phyloP scores from a whole-genome alignment of 2,329 filamentous ascomycete species.

The Sclerotinia minor region DNA sequence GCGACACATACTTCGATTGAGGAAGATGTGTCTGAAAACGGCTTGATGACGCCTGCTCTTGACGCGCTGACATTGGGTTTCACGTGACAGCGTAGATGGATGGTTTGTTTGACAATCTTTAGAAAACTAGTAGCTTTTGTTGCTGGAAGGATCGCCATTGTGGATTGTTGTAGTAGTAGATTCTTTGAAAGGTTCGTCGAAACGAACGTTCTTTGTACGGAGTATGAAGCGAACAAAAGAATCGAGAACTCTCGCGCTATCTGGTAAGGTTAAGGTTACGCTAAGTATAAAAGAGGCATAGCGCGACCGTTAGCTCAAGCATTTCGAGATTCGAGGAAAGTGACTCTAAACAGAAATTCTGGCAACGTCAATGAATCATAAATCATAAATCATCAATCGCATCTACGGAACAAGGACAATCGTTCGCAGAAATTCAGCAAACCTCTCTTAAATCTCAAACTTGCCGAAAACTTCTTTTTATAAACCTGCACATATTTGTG shows the following conservation, averaged over 20 bases:
- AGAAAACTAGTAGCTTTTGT: background rate
- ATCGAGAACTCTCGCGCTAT: background rate
- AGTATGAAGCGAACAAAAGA: background rate
- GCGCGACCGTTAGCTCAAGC: background rate
- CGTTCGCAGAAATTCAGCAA: too few relatives aligned
- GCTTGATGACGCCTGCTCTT: constrained; percentile 56
- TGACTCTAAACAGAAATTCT: background rate
- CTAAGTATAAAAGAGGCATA: constrained; percentile 7
- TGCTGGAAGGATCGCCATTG: background rate
- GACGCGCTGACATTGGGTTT: constrained; percentile 64
- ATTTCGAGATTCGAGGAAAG: constrained; percentile 17
- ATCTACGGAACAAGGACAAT: constrained; percentile 1
- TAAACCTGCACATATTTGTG: constrained; percentile 26
- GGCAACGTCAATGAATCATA: background rate
- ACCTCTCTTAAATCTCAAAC: too few relatives aligned
- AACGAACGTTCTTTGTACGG: background rate
- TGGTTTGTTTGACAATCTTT: constrained; percentile 20
- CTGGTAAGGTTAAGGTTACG: too few relatives aligned
- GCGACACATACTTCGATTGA: constrained; percentile 65
- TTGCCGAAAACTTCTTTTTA: too few relatives aligned
- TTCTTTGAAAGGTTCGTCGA: background rate
- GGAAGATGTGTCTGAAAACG: constrained; percentile 53
- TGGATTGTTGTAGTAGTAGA: background rate
- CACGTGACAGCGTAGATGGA: constrained; percentile 66
- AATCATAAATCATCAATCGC: background rate